These are phyloP conservation scores for Amesomyces nigricolor DNA, from an alignment of 2,329 filamentous ascomycete species.

Conservation along the genomic window DNA sequence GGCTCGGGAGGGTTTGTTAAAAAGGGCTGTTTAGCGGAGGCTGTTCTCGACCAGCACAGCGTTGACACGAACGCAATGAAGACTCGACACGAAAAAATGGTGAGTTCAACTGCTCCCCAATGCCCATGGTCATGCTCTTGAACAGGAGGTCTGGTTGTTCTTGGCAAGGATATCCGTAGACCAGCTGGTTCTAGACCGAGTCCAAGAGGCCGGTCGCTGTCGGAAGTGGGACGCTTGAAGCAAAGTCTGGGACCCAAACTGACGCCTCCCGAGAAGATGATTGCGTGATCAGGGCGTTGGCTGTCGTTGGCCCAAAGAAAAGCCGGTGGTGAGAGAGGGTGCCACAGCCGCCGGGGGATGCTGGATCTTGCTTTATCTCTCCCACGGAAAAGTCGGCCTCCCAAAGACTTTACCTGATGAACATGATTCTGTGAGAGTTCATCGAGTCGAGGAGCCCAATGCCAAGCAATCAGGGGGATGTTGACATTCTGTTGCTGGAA, in stretches of 20 bases:
- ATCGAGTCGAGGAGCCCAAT: background rate
- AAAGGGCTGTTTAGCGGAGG: background rate
- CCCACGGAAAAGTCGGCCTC: no score
- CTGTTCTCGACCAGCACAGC: no score
- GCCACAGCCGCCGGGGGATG: no score
- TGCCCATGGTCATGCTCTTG: no score
- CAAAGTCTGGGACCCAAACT: background rate
- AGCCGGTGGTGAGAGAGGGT: no score
- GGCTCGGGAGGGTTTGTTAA: background rate
- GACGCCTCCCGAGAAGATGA: slow-evolving; percentile 12
- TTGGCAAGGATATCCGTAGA: background rate
- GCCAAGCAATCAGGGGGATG: slow-evolving; percentile 11
- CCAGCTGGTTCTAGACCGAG: background rate
- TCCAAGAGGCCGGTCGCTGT: background rate
- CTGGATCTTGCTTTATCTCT: no score
- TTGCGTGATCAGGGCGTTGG: slow-evolving; percentile 20
- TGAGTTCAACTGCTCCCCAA: no score
- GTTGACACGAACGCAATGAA: no score
- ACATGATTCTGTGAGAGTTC: no score
- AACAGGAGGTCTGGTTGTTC: no score
- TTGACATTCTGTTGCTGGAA: slow-evolving; percentile 11
- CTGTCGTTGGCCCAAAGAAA: slow-evolving; percentile 9
- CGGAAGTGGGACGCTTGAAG: background rate
- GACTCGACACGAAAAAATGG: no score
- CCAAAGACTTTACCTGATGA: no score